Conservation (phyloP, 176 grass and related monocot species). For the Eleusine coracana region DNA sequence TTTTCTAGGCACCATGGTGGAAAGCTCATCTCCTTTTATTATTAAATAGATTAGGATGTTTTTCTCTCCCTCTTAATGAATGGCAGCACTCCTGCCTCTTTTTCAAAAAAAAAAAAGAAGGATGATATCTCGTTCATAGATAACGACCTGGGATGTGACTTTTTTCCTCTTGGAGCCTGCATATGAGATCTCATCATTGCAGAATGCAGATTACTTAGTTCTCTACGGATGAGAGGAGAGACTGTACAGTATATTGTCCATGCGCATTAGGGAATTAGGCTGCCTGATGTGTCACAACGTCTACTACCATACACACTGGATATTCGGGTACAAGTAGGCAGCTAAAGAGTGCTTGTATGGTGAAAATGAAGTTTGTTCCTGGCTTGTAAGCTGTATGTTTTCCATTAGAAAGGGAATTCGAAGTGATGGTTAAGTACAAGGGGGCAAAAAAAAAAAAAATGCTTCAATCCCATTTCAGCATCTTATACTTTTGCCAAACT, state of each 20-base stretch:
- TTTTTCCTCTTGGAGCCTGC: conserved; percentile 86
- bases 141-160: conserved; percentile 70
- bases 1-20: no score
- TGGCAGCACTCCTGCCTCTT: no score
- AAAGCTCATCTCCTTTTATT: no score
- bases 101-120: no score
- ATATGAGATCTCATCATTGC: conserved; percentile 52
- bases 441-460: conserved; percentile 31
- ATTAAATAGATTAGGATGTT: no score
- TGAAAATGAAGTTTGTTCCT: neutral
- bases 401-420: conserved; percentile 17
- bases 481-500: neutral
- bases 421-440: conserved; percentile 26
- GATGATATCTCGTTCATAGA: conserved; percentile 68
- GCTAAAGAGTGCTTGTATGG: conserved; percentile 42
- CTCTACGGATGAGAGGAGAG: conserved; percentile 2
- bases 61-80: no score
- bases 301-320: conserved; percentile 35
- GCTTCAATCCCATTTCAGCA: neutral
- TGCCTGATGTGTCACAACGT: conserved; percentile 22
- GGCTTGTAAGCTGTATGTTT: conserved; percentile 37
- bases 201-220: conserved; percentile 14
- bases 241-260: conserved; percentile 25
- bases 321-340: conserved; percentile 34
- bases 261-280: conserved; percentile 12